These are phyloP conservation scores for Pseudocercospora musae DNA, from an alignment of 2,329 filamentous ascomycete genomes.

Conservation along the genomic window DNA sequence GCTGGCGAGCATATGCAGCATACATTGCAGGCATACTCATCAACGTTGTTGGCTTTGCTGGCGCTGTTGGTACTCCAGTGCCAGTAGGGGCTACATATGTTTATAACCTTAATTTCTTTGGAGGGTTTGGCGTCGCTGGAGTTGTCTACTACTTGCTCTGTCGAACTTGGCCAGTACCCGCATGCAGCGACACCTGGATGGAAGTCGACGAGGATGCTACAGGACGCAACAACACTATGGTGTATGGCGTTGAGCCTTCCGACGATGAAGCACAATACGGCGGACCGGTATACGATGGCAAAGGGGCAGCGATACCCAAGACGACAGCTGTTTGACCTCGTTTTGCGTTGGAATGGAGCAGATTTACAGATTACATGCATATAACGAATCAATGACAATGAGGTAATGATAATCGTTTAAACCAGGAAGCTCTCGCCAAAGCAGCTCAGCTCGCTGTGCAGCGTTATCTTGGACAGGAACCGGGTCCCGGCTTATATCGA, in stretches of 20 bases:
- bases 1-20: conserved; percentile 79
- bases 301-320: conserved; percentile 12
- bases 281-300: conserved; percentile 11
- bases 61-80: conserved; percentile 67
- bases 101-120: conserved; percentile 89
- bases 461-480: background rate
- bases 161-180: conserved; percentile 67
- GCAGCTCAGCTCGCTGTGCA: background rate
- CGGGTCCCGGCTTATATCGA: background rate
- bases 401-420: background rate
- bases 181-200: conserved; percentile 71
- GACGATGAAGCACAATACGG: conserved; percentile 14
- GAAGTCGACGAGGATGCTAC: conserved; percentile 65
- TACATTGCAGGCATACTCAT: conserved; percentile 81
- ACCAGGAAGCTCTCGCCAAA: background rate
- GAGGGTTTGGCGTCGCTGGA: conserved; percentile 70
- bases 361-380: no score
- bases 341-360: no score
- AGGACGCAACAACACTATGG: conserved; percentile 31
- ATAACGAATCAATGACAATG: background rate
- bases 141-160: conserved; percentile 68
- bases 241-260: conserved; percentile 27
- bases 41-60: conserved; percentile 89
- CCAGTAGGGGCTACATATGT: conserved; percentile 78
- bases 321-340: background rate